phyloP scores from a whole-genome alignment of 495 filamentous ascomycete genomes.

The Annulohypoxylon nitens region DNA sequence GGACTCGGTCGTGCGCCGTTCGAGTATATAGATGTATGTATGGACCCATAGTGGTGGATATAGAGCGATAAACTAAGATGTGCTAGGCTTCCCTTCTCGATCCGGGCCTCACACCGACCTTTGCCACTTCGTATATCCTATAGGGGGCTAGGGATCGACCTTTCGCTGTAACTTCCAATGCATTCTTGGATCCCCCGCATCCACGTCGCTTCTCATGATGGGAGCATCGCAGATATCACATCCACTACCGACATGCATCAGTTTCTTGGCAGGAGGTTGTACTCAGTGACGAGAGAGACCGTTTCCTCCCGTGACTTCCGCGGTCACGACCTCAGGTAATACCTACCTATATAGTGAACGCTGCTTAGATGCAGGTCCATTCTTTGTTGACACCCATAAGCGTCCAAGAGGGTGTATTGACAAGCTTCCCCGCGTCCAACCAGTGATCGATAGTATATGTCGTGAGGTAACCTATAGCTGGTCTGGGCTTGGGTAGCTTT shows the following conservation, averaged over 20 bases:
- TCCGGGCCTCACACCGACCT: conserved; percentile 11
- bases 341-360: background rate
- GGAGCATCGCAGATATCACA: conserved; percentile 21
- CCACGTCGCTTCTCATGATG: conserved; percentile 14
- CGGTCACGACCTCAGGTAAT: conserved; percentile 17
- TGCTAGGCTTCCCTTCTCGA: conserved; percentile 11
- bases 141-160: conserved; percentile 21
- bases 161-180: conserved; percentile 14
- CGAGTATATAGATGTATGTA: conserved; percentile 22
- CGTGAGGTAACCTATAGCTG: conserved; percentile 11
- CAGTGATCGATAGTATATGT: background rate
- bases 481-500: conserved; percentile 16
- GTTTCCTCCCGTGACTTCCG: conserved; percentile 41
- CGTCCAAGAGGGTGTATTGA: conserved; percentile 11
- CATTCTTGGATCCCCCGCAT: conserved; percentile 11
- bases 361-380: conserved; percentile 6
- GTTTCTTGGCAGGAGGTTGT: conserved; percentile 32
- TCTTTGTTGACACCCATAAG: conserved; percentile 12
- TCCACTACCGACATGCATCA: conserved; percentile 40
- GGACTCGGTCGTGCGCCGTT: conserved; percentile 28
- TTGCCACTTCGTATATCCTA: conserved; percentile 15
- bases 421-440: conserved; percentile 20
- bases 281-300: conserved; percentile 13
- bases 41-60: conserved; percentile 8
- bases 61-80: conserved; percentile 15